Conservation (phyloP, 2,329 filamentous ascomycete genomes). For the Epichloe scottii region DNA sequence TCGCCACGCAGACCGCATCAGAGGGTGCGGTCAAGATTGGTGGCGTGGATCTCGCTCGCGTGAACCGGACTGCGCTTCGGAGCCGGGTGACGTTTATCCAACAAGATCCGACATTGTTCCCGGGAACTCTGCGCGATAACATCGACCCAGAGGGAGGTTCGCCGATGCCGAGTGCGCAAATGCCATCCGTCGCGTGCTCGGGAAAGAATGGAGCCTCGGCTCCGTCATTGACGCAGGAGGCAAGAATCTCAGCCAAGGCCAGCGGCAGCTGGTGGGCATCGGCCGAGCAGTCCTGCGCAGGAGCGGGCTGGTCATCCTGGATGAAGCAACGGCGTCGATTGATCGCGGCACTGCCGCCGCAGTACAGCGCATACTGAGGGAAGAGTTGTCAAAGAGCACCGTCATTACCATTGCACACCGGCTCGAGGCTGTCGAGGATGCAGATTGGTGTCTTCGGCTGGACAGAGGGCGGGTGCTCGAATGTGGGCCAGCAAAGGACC, state of each 20-base stretch:
- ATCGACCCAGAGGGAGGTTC: constrained; percentile 54
- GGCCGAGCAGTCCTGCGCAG: constrained; percentile 46
- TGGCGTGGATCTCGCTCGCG: constrained; percentile 34
- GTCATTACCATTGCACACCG: constrained; percentile 57
- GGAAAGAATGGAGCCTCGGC: constrained; percentile 31
- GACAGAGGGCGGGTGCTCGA: constrained; percentile 38
- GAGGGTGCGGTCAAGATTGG: constrained; percentile 43
- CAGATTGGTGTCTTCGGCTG: constrained; percentile 40
- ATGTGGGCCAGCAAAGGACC: constrained; percentile 27
- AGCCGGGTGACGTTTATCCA: constrained; percentile 50
- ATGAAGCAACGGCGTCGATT: constrained; percentile 53
- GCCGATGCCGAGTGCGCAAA: constrained; percentile 37
- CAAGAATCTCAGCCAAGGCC: constrained; percentile 49
- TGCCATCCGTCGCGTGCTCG: constrained; percentile 48
- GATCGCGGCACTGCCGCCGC: constrained; percentile 44
- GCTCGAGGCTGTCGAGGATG: constrained; percentile 47
- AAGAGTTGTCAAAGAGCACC: constrained; percentile 42
- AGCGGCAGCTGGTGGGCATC: constrained; percentile 49
- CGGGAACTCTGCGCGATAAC: constrained; percentile 47
- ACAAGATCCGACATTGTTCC: constrained; percentile 50
- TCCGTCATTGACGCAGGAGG: constrained; percentile 46
- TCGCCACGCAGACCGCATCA: constrained; percentile 40
- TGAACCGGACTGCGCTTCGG: constrained; percentile 43
- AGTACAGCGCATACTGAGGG: constrained; percentile 44
- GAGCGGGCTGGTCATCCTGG: constrained; percentile 49